A percentile compares a stretch with the other conserved stretches of the same genome.
phyloP scores from a whole-genome alignment of 257 asterid genomes.

The Solanum pinnatisectum region DNA sequence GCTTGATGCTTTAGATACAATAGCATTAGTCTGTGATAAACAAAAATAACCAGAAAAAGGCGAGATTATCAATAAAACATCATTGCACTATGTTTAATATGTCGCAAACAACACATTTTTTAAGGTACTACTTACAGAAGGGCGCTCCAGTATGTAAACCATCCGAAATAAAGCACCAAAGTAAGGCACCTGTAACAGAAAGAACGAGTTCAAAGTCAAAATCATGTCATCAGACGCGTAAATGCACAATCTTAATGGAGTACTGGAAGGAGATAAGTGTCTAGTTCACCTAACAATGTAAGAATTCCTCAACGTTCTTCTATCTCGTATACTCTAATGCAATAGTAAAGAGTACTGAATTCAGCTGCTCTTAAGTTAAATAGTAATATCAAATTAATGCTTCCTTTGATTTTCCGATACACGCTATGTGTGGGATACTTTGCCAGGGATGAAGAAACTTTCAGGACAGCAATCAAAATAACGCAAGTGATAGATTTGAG shows the following conservation, averaged over 20 bases:
- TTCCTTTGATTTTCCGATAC: not conserved
- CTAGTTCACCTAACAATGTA: not conserved
- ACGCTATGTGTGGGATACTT: not conserved
- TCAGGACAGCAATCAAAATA: not conserved
- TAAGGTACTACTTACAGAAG: not conserved
- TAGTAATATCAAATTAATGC: not conserved
- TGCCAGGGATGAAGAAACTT: not conserved
- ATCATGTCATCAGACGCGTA: not conserved
- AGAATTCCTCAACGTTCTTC: not conserved
- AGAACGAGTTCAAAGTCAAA: not conserved
- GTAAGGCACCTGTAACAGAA: constrained; percentile 65
- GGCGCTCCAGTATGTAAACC: constrained; percentile 55
- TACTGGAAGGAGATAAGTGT: not conserved
- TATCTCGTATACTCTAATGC: not conserved
- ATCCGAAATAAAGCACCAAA: constrained; percentile 79
- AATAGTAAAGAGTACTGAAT: not conserved
- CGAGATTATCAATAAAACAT: not conserved
- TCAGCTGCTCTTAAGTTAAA: not conserved
- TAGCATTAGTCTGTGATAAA: constrained; percentile 55
- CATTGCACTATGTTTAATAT: not conserved
- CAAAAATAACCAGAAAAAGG: not conserved
- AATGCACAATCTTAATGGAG: not conserved
- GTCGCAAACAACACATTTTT: not conserved
- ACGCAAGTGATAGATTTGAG: not conserved
- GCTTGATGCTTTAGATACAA: constrained; percentile 68